Evolutionary conservation across 352 stramenopile genomes (phyloP), one percentile per base, ranked within the genome.

Genomic region (Phytopythium aichiense): DNA sequence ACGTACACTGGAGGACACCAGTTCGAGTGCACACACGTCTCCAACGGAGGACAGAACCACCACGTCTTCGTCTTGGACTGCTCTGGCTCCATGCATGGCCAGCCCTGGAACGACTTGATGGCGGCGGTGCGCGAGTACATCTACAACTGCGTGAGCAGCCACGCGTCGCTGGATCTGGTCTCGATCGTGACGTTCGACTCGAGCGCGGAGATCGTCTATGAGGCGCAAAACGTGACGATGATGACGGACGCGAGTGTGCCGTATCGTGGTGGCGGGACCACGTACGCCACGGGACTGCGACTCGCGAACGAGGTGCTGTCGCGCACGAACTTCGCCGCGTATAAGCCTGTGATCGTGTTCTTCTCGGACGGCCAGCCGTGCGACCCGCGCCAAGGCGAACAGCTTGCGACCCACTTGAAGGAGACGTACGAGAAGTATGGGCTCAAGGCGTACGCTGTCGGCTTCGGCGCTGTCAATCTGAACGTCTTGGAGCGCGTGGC

Each of bases 31-130:
- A 84, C 79, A 48, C 87, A 95, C 38, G 56, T 77, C 20, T 63
- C 77, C 0, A 74, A 63, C 23, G 73, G 72, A 16, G 76, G 69
- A 13, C 77, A 85, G 48, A 79, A 84, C 62, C 84, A 95, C 43
- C 86, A 93, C 43, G 69, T 95, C 4, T 91, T 95, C 38, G 81
- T 95, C 46, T 49, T 94, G n/a, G 86, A 95, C 55, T 74, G 68
- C 45, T 93, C 86, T 12, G 81, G 82, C 0, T 95, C 86, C 23
- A 95, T 95, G 84, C 53, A 25, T 4, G 82, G 86, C 1, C 56
- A 31, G 16, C 80, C 82, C 6, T 93, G 86, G 86, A 30, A 51
- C 23, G 64, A 81, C n/a, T 66, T 95, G 28, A 70, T 86, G 30
- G 70, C 62, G 11, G 86, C 80, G 1, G 87, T 85, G 60, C 64